Evolutionary conservation across 495 filamentous ascomycete species (phyloP), one percentile per base, ranked within the genome.

Genomic region (Daldinia decipiens): DNA sequence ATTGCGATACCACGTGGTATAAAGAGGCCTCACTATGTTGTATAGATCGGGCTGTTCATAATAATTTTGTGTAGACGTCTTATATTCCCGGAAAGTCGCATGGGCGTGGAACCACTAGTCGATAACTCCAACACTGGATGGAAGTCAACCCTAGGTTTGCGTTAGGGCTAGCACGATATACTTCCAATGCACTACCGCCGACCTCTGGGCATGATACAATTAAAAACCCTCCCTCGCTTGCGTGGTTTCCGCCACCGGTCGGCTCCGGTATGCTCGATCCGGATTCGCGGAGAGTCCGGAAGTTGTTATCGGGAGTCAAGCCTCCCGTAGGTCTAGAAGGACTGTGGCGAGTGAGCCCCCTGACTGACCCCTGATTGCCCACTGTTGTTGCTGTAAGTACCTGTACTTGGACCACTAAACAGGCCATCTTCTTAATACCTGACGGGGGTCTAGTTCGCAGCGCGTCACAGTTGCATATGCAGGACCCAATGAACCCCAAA

Each of bases 391-490:
- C 45, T 68, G 38, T 54, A 70, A 60, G 71, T 74, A 74, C 67
- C 54, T 21, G 54, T 74, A 74, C 71, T 70, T 70, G 2, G 21
- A 45, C 51, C 38, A 26, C 70, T 67, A 17, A 57, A 57, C 53
- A 57, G 59, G 55, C 45, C 57, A 56, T 57, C 19, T 47, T 32
- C 52, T 50, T 12, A 59, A 34, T 21, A 38, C n/a, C n/a, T n/a
- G 66, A 21, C 61, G 57, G 19, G 70, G 52, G 51, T 59, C n/a
- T 24, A 40, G 59, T 54, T 57, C 39, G 65, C 65, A 65, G 70
- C 65, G 65, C 64, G 56, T 68, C 65, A 68, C 56, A 60, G 50
- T 24, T 64, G 69, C 64, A 72, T 67, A 68, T 68, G 70, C 70
- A 73, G 61, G 51, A 51, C 70, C 65, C 55, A 58, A 68, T 50